Evolutionary conservation across 1,284 basidiomycete species (phyloP).

Genomic region (Anthracocystis panici-leucophaei): DNA sequence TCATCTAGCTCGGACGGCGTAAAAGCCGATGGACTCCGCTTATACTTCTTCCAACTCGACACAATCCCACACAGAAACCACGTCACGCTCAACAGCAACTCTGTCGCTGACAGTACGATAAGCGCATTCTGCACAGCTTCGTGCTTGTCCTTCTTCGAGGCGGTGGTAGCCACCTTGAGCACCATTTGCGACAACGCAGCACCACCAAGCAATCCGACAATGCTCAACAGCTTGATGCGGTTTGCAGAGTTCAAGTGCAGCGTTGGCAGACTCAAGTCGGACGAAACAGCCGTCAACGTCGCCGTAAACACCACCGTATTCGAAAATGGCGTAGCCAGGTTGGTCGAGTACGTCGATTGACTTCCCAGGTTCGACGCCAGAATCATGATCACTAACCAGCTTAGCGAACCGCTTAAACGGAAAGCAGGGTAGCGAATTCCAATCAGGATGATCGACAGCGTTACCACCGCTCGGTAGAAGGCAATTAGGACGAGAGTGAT

Average conservation of each 20-base stretch:
- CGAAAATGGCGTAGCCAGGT: constrained; percentile 38
- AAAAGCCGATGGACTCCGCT: neutral
- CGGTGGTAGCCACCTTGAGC: constrained; percentile 36
- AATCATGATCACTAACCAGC: constrained; percentile 36
- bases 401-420: constrained; percentile 22
- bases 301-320: constrained; percentile 54
- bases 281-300: constrained; percentile 38
- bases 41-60: constrained; percentile 14
- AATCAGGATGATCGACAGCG: constrained; percentile 24
- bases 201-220: constrained; percentile 34
- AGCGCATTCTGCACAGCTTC: constrained; percentile 35
- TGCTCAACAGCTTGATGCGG: constrained; percentile 29
- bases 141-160: constrained; percentile 22
- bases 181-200: constrained; percentile 38
- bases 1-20: neutral
- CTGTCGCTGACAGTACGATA: constrained; percentile 23
- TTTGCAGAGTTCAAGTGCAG: constrained; percentile 19
- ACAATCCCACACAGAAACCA: constrained; percentile 32
- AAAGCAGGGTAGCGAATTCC: constrained; percentile 14
- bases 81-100: constrained; percentile 18
- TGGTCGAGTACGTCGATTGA: constrained; percentile 41
- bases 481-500: constrained; percentile 21
- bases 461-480: constrained; percentile 19
- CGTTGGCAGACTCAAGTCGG: constrained; percentile 33
- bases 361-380: constrained; percentile 34